These are phyloP conservation scores for Fusarium nanum DNA, from an alignment of 2,329 filamentous ascomycete genomes.

Conservation along the genomic window DNA sequence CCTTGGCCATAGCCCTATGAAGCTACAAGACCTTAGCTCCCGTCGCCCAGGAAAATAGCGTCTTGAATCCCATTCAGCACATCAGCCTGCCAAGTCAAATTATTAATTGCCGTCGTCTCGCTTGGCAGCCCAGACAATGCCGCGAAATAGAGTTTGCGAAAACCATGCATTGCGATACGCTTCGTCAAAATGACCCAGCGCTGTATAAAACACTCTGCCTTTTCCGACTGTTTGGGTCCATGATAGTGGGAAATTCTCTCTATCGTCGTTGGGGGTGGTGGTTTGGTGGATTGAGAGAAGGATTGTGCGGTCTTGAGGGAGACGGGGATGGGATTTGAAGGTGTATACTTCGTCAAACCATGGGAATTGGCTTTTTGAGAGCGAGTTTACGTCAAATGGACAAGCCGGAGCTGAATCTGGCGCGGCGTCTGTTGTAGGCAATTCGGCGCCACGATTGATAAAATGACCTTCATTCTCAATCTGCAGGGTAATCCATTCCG, in stretches of 20 bases:
- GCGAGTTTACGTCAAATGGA: neutral
- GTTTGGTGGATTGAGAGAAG: constrained; percentile 2
- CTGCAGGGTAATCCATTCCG: constrained; percentile 13
- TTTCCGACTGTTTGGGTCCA: constrained; percentile 19
- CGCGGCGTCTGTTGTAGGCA: neutral
- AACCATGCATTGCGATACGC: constrained; percentile 24
- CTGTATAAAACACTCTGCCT: constrained; percentile 28
- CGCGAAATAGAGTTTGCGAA: constrained; percentile 9
- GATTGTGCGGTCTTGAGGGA: neutral
- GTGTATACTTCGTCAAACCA: constrained; percentile 35
- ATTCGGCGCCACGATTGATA: neutral
- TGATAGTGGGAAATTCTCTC: neutral
- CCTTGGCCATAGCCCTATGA: neutral
- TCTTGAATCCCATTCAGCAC: too few relatives aligned
- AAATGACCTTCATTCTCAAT: constrained; percentile 3
- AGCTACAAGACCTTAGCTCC: neutral
- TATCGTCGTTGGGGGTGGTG: neutral
- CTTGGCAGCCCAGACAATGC: constrained; percentile 15
- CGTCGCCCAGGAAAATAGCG: constrained; percentile 1
- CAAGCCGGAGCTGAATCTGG: neutral
- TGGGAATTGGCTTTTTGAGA: accelerated
- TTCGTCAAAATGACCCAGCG: constrained; percentile 31
- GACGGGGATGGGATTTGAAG: constrained; percentile 13
- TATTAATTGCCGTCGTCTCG: neutral
- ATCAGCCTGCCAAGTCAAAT: neutral